phyloP scores from a whole-genome alignment of 495 filamentous ascomycete genomes.

The Penicillium maclennaniae region DNA sequence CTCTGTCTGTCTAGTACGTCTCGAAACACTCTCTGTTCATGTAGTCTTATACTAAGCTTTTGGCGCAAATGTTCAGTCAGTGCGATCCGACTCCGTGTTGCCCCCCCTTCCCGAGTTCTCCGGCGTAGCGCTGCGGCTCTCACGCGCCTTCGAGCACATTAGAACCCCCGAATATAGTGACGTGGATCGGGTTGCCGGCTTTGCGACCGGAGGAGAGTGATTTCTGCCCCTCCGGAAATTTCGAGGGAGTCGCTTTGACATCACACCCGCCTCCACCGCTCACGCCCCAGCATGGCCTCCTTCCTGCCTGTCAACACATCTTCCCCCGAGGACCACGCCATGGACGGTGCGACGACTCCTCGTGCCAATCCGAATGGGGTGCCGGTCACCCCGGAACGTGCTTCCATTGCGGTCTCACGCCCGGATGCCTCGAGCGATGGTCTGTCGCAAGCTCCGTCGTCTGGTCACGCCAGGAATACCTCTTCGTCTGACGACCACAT shows the following conservation, averaged over 20 bases:
- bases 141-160: constrained; percentile 10
- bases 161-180: constrained; percentile 14
- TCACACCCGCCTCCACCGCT: constrained; percentile 44
- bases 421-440: constrained; percentile 12
- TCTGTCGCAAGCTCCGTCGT: constrained; percentile 9
- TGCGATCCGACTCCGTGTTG: constrained; percentile 22
- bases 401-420: constrained; percentile 21
- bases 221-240: constrained; percentile 9
- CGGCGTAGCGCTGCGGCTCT: constrained; percentile 18
- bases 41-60: constrained; percentile 8
- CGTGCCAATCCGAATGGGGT: constrained; percentile 49
- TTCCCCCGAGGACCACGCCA: constrained; percentile 46
- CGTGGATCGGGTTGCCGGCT: constrained; percentile 21
- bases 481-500: constrained; percentile 69
- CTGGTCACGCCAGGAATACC: constrained; percentile 20
- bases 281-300: constrained; percentile 46
- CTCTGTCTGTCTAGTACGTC: constrained; percentile 21
- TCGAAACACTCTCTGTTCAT: constrained; percentile 3
- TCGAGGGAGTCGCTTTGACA: constrained; percentile 30
- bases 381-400: constrained; percentile 30
- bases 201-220: constrained; percentile 22
- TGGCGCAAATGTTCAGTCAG: constrained; percentile 22
- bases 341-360: constrained; percentile 57
- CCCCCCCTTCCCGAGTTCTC: constrained; percentile 15
- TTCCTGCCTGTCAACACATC: constrained; percentile 80